phyloP scores from a whole-genome alignment of 169 alveolate species.

The Eimeria praecox region DNA sequence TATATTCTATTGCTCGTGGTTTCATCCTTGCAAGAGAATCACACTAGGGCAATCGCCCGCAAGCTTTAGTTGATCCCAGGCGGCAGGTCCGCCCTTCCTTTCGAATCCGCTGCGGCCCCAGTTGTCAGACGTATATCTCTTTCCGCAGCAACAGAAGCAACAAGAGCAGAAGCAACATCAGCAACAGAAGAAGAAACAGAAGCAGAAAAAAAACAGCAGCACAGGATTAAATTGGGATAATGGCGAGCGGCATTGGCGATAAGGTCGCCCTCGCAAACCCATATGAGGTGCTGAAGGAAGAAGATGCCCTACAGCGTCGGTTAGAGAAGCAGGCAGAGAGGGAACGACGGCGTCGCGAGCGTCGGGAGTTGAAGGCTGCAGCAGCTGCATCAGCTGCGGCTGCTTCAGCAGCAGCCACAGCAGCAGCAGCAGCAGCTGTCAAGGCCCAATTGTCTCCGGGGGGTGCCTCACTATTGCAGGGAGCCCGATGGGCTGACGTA shows the following conservation, averaged over 20 bases:
- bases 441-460: constrained; percentile 63
- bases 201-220: not conserved
- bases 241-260: constrained; percentile 75
- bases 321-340: constrained; percentile 59
- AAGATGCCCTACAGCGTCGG: constrained; percentile 68
- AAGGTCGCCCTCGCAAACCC: constrained; percentile 73
- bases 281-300: constrained; percentile 66
- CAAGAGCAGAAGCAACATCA: not conserved
- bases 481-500: constrained; percentile 74
- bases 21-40: not conserved
- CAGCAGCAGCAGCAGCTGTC: constrained; percentile 65
- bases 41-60: not conserved
- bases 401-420: constrained; percentile 60
- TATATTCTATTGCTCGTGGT: not conserved
- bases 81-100: not conserved
- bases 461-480: constrained; percentile 51
- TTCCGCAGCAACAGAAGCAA: not conserved
- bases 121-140: not conserved
- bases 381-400: constrained; percentile 62
- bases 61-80: not conserved
- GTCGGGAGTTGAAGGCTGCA: constrained; percentile 49
- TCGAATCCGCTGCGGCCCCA: not conserved
- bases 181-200: constrained; percentile 16
- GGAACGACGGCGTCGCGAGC: constrained; percentile 50
- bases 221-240: constrained; percentile 4